phyloP scores from a whole-genome alignment of 208 protist species.

The Wallacemonas rigidus region DNA sequence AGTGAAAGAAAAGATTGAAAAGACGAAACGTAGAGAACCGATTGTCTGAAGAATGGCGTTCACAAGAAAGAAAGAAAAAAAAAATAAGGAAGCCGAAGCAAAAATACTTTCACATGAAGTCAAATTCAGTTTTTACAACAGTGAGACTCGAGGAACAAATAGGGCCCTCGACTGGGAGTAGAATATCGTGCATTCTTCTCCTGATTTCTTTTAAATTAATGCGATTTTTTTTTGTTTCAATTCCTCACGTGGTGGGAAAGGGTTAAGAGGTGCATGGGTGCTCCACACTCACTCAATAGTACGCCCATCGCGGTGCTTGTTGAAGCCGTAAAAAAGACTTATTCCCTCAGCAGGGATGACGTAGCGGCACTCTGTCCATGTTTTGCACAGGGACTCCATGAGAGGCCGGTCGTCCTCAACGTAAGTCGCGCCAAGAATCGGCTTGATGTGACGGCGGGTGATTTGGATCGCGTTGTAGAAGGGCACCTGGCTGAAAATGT shows the following conservation, averaged over 20 bases:
- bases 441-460: slow-evolving; percentile 72
- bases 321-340: slow-evolving; percentile 65
- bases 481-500: slow-evolving; percentile 94
- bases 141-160: background rate
- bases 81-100: background rate
- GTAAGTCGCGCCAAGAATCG: slow-evolving; percentile 76
- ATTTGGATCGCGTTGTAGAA: slow-evolving; percentile 93
- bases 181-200: background rate
- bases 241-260: too few relatives aligned
- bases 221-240: background rate
- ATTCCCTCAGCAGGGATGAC: slow-evolving; percentile 78
- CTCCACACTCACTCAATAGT: background rate
- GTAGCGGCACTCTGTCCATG: slow-evolving; percentile 74
- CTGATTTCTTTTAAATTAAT: background rate
- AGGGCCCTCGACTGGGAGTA: background rate
- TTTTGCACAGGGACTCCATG: slow-evolving; percentile 39
- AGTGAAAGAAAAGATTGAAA: too few relatives aligned
- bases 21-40: too few relatives aligned
- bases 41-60: background rate
- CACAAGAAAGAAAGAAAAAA: background rate
- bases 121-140: background rate
- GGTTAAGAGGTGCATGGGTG: background rate
- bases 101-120: background rate
- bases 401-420: slow-evolving; percentile 60
- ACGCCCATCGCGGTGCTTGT: slow-evolving; percentile 23